Percentiles rank a stretch among this genome's conserved stretches.
phyloP scores from a whole-genome alignment of 2,329 filamentous ascomycete species.

The Myrmaecium sp. region DNA sequence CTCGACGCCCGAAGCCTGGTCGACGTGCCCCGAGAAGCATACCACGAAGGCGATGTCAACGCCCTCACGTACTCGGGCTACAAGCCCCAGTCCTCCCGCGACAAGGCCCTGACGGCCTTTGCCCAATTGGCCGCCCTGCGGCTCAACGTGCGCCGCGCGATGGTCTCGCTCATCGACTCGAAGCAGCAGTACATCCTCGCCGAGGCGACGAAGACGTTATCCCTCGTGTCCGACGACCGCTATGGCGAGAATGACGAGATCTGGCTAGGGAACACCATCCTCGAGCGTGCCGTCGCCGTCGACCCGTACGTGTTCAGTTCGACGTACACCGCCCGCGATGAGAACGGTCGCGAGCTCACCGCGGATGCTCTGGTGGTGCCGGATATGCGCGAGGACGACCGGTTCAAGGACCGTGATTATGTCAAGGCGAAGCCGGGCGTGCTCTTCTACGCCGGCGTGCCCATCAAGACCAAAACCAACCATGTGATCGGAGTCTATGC shows the following conservation, averaged over 20 bases:
- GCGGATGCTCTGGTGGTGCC: constrained; percentile 10
- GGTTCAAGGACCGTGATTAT: constrained; percentile 19
- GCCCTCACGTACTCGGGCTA: constrained; percentile 12
- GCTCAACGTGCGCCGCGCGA: constrained; percentile 14
- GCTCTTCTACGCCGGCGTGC: constrained; percentile 41
- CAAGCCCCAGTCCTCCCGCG: constrained; percentile 7
- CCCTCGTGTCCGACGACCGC: constrained; percentile 8
- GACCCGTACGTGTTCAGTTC: constrained; percentile 3
- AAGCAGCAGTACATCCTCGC: constrained; percentile 19
- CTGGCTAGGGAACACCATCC: constrained; percentile 16
- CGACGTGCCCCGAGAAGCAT: no score
- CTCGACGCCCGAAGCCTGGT: constrained; percentile 17
- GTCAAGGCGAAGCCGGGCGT: constrained; percentile 9
- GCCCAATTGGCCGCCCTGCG: constrained; percentile 19
- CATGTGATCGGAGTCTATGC: constrained; percentile 44
- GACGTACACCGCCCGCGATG: constrained; percentile 3
- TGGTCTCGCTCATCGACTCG: constrained; percentile 20
- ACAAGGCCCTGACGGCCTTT: constrained; percentile 15
- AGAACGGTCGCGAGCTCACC: constrained; percentile 2
- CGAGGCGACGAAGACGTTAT: constrained; percentile 17
- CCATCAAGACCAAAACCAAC: constrained; percentile 39
- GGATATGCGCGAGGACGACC: constrained; percentile 17
- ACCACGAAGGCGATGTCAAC: constrained; percentile 10
- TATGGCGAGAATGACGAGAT: constrained; percentile 5
- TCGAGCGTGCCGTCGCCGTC: constrained; percentile 12